These are phyloP conservation scores for Hymenoscyphus occultus DNA, from an alignment of 2,329 filamentous ascomycete genomes.

Conservation along the genomic window DNA sequence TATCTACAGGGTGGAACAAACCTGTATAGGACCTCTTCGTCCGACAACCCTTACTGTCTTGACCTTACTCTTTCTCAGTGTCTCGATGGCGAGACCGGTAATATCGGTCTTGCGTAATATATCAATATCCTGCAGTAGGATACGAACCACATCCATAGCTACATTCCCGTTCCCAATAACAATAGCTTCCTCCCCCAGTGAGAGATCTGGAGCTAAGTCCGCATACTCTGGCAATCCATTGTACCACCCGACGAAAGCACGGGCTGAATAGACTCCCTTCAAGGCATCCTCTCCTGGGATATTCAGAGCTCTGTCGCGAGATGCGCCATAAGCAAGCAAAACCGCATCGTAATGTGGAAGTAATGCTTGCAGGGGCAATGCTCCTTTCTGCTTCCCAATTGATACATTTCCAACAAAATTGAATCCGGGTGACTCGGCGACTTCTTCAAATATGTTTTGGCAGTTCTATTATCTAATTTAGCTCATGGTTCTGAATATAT, in stretches of 20 bases:
- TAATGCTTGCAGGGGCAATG: slow-evolving; percentile 64
- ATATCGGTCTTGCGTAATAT: slow-evolving; percentile 81
- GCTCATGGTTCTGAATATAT: not conserved
- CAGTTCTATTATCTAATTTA: slow-evolving; percentile 64
- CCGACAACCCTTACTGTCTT: slow-evolving; percentile 84
- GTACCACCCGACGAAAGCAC: slow-evolving; percentile 97
- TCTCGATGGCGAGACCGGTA: slow-evolving; percentile 74
- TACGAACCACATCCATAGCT: slow-evolving; percentile 86
- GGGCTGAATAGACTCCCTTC: slow-evolving; percentile 77
- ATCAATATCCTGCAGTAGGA: slow-evolving; percentile 75
- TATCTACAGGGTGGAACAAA: slow-evolving; percentile 37
- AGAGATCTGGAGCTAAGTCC: slow-evolving; percentile 68
- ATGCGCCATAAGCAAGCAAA: slow-evolving; percentile 88
- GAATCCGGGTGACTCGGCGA: slow-evolving; percentile 78
- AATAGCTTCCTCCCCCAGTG: slow-evolving; percentile 74
- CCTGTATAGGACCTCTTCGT: slow-evolving; percentile 83
- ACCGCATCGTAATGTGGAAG: slow-evolving; percentile 87
- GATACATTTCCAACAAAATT: slow-evolving; percentile 88
- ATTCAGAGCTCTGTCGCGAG: slow-evolving; percentile 73
- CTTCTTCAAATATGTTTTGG: slow-evolving; percentile 87
- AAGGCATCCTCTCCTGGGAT: slow-evolving; percentile 75
- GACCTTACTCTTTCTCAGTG: slow-evolving; percentile 68
- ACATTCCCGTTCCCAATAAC: slow-evolving; percentile 96
- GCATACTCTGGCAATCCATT: slow-evolving; percentile 87
- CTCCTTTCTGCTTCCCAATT: slow-evolving; percentile 57